phyloP scores from a whole-genome alignment of 352 stramenopile species.

The Phytophthora ohioensis region DNA sequence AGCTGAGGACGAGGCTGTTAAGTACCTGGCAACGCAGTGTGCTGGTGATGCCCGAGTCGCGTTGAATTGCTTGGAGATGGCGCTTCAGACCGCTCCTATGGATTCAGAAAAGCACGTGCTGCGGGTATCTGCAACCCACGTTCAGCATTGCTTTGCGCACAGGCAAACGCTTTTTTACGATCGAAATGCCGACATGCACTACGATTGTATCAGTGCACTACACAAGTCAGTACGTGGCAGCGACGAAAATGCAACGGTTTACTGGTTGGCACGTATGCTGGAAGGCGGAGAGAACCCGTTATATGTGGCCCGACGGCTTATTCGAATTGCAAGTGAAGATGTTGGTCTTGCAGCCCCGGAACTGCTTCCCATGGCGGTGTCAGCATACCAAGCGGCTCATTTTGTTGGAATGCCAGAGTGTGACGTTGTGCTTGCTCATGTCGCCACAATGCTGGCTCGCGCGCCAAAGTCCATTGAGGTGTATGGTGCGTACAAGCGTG shows the following conservation, averaged over 20 bases:
- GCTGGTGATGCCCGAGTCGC: constrained; percentile 83
- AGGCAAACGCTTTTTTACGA: constrained; percentile 86
- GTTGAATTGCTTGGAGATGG: constrained; percentile 88
- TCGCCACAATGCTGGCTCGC: constrained; percentile 79
- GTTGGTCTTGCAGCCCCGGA: constrained; percentile 79
- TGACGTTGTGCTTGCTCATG: constrained; percentile 83
- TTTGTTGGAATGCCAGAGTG: constrained; percentile 90
- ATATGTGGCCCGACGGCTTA: constrained; percentile 81
- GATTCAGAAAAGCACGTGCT: constrained; percentile 43
- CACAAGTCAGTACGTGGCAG: constrained; percentile 89
- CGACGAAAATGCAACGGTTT: constrained; percentile 82
- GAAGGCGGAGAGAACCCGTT: constrained; percentile 88
- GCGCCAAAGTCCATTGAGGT: constrained; percentile 88
- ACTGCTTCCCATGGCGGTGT: constrained; percentile 70
- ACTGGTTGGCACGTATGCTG: constrained; percentile 90
- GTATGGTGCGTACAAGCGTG: constrained; percentile 84
- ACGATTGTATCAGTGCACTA: constrained; percentile 86
- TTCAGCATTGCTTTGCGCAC: constrained; percentile 78
- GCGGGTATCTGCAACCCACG: constrained; percentile 61
- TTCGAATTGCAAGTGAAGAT: constrained; percentile 89
- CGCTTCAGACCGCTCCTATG: constrained; percentile 55
- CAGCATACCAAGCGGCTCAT: constrained; percentile 79
- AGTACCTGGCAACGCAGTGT: constrained; percentile 77
- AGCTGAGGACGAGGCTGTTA: constrained; percentile 64
- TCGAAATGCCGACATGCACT: constrained; percentile 87